Evolutionary conservation across 164 flowering plant genomes (phyloP), one percentile per base, ranked within the genome.

Genomic region (Annona squamosa): DNA sequence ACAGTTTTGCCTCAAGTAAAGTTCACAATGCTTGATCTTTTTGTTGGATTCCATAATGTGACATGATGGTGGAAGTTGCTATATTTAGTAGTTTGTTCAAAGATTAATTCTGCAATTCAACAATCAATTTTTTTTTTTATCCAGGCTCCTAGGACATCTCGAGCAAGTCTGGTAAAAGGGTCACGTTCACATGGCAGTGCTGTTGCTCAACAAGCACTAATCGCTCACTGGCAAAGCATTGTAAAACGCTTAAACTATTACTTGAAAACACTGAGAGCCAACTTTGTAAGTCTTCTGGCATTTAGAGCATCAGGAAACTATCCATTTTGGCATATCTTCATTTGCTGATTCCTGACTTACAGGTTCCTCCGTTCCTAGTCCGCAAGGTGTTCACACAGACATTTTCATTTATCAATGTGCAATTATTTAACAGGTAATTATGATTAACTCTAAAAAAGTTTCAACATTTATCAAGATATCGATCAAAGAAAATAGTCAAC

Each of bases 201-300:
- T 66, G 94, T 85, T 72, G 97, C 97, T 84, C 99, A 96, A 81
- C 97, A 93, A 86, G 94, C 96, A 76, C 82, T 92, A 62, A 93
- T 91, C 80, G 93, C 92, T 78, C 99, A 93, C 72, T 96, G 98
- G 99, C 98, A 91, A 80, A 91, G 97, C 86, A 93, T 96, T 70
- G 97, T 92, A 67, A 93, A 88, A 83, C 86, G 87, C 83, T 79
- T 96, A 17, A 81, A 87, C 75, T 89, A 68, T 77, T 91, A 86
- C 79, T 81, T 93, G 77, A 84, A 84, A 73, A 87, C 78, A 19
- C 80, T 96, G 92, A 96, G 81, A 85, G 90, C 88, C 73, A 96
- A 96, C 81, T 83, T 82, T 79, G 99, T 96, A 69, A 86, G 97
- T 86, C 47, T 46, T 13, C 7, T n/a, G 9, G 42, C 63, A 18